Evolutionary conservation across 2,329 filamentous ascomycete species (phyloP), one percentile per base, ranked within the genome.

Genomic region (Sordariomycetes sp.): DNA sequence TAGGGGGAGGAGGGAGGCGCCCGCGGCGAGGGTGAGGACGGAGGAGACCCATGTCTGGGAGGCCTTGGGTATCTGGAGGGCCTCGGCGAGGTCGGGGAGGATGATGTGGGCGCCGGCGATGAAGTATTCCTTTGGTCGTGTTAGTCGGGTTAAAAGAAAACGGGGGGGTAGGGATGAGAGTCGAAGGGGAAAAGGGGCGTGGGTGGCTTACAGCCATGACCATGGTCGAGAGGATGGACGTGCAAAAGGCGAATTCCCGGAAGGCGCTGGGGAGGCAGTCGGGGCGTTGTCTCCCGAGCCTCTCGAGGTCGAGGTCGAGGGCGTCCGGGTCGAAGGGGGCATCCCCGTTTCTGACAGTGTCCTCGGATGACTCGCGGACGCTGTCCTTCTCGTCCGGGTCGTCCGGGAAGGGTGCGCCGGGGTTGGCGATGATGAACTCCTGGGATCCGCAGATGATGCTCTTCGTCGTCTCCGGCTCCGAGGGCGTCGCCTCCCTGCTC

Each of bases 1-100:
- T 58, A 79, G 77, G 0, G 87, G 77, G 59, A 89, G 82, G 1
- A 91, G 76, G 1, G 86, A 73, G 1, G 76, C 72, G 3, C 79
- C 79, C 0, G 80, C 74, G 0, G 79, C 74, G 62, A 86, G 65
- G 12, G 87, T 86, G 48, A 84, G 80, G 51, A 84, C 78, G 64
- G 73, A 85, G 68, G 73, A 83, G 64, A 72, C 87, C 88, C 82
- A 90, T 69, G 74, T 89, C 70, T 67, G 79, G 64, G 66, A 83
- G 48, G 67, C 77, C 66, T 70, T 76, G 0, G 87, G 81, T 48
- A 94, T 90, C 46, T 82, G 58, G 4, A 94, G 76, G 1, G 82
- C 77, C 12, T 70, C 66, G 14, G 82, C 75, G 3, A 94, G 69
- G 0, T 81, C 81, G 1, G 89, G 89, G 0, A 92, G 70, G 32